Percentiles rank a stretch among this genome's conserved stretches.
Evolutionary conservation across 768 basidiomycete species (phyloP).

Genomic region (Xerocomellus intermedius): DNA sequence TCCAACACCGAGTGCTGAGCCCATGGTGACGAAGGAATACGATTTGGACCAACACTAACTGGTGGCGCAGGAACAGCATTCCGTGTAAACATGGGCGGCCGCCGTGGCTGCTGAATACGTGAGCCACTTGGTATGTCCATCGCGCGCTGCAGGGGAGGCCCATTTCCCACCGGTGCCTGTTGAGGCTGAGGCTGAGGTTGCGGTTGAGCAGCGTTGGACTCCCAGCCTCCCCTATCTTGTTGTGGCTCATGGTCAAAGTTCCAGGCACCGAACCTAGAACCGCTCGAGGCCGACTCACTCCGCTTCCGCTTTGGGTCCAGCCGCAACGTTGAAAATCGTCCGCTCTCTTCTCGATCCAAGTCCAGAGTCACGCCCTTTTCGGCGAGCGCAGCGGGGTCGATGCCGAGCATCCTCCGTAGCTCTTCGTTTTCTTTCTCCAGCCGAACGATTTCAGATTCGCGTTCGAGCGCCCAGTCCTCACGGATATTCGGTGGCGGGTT

Average conservation of each 20-base stretch:
- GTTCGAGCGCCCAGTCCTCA: constrained; percentile 83
- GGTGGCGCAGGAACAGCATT: constrained; percentile 35
- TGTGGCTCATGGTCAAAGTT: constrained; percentile 31
- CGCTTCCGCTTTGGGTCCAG: constrained; percentile 23
- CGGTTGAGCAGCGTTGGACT: constrained; percentile 23
- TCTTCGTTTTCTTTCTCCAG: constrained; percentile 82
- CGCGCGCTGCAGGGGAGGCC: constrained; percentile 42
- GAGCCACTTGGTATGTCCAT: constrained; percentile 53
- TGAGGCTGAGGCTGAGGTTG: constrained; percentile 37
- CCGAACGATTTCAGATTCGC: constrained; percentile 83
- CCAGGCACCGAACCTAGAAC: constrained; percentile 27
- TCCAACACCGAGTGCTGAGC: constrained; percentile 41
- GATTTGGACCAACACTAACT: constrained; percentile 35
- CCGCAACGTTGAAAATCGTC: constrained; percentile 29
- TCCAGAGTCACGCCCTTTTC: constrained; percentile 55
- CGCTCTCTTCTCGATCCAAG: constrained; percentile 44
- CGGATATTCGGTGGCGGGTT: constrained; percentile 40
- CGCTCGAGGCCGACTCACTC: constrained; percentile 25
- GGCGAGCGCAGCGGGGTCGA: constrained; percentile 57
- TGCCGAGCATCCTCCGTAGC: constrained; percentile 71
- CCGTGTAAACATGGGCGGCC: constrained; percentile 55
- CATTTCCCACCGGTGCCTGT: constrained; percentile 22
- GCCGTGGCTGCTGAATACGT: constrained; percentile 52
- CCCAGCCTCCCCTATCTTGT: constrained; percentile 30
- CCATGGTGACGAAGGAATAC: constrained; percentile 40